Evolutionary conservation across 306 rosid genomes (phyloP).

Genomic region (Malus sieversii): DNA sequence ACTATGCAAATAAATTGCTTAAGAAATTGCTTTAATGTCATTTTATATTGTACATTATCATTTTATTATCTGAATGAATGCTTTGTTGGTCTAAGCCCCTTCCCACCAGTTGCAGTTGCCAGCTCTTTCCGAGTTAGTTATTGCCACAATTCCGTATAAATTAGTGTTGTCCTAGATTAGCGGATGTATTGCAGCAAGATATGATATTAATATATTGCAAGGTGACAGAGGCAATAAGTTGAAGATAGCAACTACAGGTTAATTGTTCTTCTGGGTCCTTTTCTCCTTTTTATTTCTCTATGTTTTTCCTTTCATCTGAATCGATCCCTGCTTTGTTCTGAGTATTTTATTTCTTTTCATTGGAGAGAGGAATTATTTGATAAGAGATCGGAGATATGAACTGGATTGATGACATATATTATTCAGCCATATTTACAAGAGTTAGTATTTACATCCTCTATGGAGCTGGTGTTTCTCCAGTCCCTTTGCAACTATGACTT

Average conservation of each 20-base stretch:
- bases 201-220: neutral
- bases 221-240: neutral
- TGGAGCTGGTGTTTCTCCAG: conserved; percentile 17
- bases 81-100: neutral
- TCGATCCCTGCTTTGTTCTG: neutral
- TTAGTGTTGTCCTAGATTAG: neutral
- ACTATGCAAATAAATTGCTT: neutral
- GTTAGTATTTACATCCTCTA: conserved; percentile 33
- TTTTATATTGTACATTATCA: conserved; percentile 5
- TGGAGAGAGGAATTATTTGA: neutral
- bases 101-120: neutral
- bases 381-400: neutral
- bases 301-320: neutral
- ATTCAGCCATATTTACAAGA: conserved; percentile 21
- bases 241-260: neutral
- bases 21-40: neutral
- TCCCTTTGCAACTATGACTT: conserved; percentile 17
- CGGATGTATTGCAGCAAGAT: neutral
- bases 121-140: neutral
- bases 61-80: neutral
- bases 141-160: conserved; percentile 4
- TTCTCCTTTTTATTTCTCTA: neutral
- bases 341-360: neutral
- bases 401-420: conserved; percentile 16
- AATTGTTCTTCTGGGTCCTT: neutral